A percentile compares a stretch with the other conserved stretches of the same genome.
These are phyloP conservation scores for Sabuloglossum arenarium DNA, from an alignment of 495 filamentous ascomycete species.

Conservation along the genomic window DNA sequence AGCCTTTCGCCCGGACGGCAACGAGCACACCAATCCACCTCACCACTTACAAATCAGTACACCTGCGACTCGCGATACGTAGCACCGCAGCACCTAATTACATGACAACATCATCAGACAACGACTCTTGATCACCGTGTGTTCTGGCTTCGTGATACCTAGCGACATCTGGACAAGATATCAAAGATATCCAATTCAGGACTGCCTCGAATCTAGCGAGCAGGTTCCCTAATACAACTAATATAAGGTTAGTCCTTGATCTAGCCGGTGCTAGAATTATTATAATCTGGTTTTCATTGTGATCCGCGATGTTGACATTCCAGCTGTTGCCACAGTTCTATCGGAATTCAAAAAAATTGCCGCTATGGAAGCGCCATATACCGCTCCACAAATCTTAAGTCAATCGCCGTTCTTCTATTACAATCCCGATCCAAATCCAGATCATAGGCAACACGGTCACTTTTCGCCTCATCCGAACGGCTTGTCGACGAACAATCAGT, in stretches of 20 bases:
- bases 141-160: neutral
- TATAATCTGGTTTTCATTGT: neutral
- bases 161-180: neutral
- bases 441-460: slow-evolving; percentile 61
- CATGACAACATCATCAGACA: neutral
- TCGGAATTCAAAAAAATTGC: neutral
- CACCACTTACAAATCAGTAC: neutral
- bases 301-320: neutral
- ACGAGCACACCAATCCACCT: neutral
- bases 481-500: neutral
- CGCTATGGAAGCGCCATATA: slow-evolving; percentile 37
- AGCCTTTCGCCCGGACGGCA: neutral
- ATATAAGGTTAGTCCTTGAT: neutral
- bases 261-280: neutral
- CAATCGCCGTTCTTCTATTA: slow-evolving; percentile 86
- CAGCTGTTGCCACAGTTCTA: neutral
- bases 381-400: slow-evolving; percentile 36
- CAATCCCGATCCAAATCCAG: slow-evolving; percentile 50
- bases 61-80: neutral
- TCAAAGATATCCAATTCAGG: neutral
- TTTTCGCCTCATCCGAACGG: slow-evolving; percentile 54
- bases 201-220: neutral
- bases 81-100: neutral
- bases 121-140: neutral
- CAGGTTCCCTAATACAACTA: neutral